Evolutionary conservation across 106 monocot genomes (phyloP), one percentile per base, ranked within the genome.

Genomic region (Dactylorhiza incarnata): DNA sequence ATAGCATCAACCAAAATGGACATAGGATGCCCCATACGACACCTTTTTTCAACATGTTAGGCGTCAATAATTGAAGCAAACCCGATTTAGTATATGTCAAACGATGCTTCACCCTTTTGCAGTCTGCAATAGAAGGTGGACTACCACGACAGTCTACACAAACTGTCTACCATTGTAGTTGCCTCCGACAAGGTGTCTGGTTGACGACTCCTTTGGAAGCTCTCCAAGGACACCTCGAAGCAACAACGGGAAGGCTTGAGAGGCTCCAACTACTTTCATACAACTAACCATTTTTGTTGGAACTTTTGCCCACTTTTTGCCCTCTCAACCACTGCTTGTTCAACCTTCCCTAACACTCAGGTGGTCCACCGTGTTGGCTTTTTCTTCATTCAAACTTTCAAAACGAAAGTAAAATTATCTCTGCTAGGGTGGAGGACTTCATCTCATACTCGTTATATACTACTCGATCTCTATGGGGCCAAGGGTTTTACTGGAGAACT

Each of bases 381-480:
- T 45, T 43, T n/a, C n/a, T 6, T 44, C 45, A 45, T 46, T 10
- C 69, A 45, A 12, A 50, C 58, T 50, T 59, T 23, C 26, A 45
- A 7, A 47, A 75, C 25, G 65, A 65, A 65, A 52, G 14, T 14
- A 6, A 4, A 11, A 52, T 68, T 17, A 65, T 26, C 10, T 26
- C 5, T 61, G 61, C 17, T 55, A 94, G 94, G 68, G 80, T 75
- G 17, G 85, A 80, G 29, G 94, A 94, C 73, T 87, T 94, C 54
- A 79, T 54, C 16, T 24, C 75, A 83, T 7, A 92, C 79, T 9
- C 90, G 92, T 81, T 95, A 90, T 72, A 88, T 95, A 54, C 88
- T 95, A 54, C 88, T 95, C 19, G 90, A 90, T 67, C 88, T 92
- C 79, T 65, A 88, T 9, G 95, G 95, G 15, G 88, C 92, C 0